phyloP scores from a whole-genome alignment of 2,329 filamentous ascomycete genomes.

The Ceratocystiopsis minuta region DNA sequence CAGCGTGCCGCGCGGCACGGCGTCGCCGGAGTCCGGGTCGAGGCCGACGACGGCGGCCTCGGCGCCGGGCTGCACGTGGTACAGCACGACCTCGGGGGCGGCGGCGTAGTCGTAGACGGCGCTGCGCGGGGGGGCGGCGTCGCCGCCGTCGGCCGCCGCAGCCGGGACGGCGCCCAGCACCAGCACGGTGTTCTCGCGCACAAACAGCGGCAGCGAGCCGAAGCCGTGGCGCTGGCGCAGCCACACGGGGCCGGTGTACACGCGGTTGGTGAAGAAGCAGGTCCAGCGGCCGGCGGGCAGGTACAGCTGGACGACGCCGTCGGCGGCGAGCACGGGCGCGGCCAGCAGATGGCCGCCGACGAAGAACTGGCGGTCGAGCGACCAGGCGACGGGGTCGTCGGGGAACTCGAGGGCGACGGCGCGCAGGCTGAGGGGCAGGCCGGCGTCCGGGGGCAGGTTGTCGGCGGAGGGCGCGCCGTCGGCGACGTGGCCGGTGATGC shows the following conservation, averaged over 20 bases:
- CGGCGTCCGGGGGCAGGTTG: no score
- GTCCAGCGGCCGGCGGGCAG: conserved; percentile 32
- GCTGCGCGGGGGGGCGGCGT: not conserved
- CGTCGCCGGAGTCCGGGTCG: no score
- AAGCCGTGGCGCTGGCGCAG: conserved; percentile 42
- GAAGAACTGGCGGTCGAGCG: conserved; percentile 55
- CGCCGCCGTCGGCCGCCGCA: no score
- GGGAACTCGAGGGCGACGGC: conserved; percentile 55
- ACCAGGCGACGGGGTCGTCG: conserved; percentile 49
- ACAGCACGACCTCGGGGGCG: not conserved
- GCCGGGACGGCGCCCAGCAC: no score
- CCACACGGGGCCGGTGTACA: conserved; percentile 34
- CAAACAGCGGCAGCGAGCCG: conserved; percentile 37
- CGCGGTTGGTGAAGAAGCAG: conserved; percentile 28
- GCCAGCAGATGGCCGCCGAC: conserved; percentile 47
- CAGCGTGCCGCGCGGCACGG: no score
- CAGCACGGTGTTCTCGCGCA: conserved; percentile 18
- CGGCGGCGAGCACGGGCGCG: conserved; percentile 45
- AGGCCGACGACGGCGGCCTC: not conserved
- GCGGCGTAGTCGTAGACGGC: not conserved
- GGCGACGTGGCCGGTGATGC: no score
- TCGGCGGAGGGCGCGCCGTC: no score
- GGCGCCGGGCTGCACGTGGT: not conserved
- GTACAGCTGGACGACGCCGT: conserved; percentile 48
- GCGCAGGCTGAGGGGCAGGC: conserved; percentile 28